Evolutionary conservation across 176 grass and related monocot species (phyloP), one percentile per base, ranked within the genome.

Genomic region (Tillandsia fasciculata): DNA sequence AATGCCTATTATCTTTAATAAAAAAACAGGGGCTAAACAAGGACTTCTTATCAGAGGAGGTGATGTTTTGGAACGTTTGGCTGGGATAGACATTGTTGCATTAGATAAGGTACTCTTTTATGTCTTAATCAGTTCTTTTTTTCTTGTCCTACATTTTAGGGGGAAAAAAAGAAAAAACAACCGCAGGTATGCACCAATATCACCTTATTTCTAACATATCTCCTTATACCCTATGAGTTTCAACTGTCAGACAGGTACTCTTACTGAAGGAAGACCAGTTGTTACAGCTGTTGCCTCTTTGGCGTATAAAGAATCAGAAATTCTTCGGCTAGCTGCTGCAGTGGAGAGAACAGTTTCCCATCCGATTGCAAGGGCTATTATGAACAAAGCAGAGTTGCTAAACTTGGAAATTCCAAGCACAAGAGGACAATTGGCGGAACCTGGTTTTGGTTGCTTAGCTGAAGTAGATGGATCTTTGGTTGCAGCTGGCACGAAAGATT

Each of bases 31-130:
- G 76, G 93, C 93, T 77, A 97, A 90, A 75, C 53, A 83, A 81
- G 89, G 93, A 61, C 79, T 97, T 80, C 89, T 97, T 77, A 92
- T 97, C 49, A 90, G 89, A 90, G 89, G 89, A 72, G 93, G 89
- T 66, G 86, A 92, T 85, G 93, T 97, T 83, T 92, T 97, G 78
- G 86, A 97, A 77, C 83, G 86, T 50, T 80, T 97, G 75, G 84
- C 93, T 76, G 79, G 79, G 69, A 80, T 92, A 58, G 79, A 92
- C 85, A 48, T 85, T 63, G 71, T 97, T 87, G 74, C 90, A 51
- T 77, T 97, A 61, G 93, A 97, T 76, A 97, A 97, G 72, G 93
- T 97, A 80, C 1, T 81, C 48, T 26, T 76, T 75, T 65, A 57
- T 79, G 2, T 48, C 64, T 24, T 47, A 15, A 7, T 42, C 33